These are phyloP conservation scores for Septoria petroselini DNA, from an alignment of 2,329 filamentous ascomycete species.

Conservation along the genomic window DNA sequence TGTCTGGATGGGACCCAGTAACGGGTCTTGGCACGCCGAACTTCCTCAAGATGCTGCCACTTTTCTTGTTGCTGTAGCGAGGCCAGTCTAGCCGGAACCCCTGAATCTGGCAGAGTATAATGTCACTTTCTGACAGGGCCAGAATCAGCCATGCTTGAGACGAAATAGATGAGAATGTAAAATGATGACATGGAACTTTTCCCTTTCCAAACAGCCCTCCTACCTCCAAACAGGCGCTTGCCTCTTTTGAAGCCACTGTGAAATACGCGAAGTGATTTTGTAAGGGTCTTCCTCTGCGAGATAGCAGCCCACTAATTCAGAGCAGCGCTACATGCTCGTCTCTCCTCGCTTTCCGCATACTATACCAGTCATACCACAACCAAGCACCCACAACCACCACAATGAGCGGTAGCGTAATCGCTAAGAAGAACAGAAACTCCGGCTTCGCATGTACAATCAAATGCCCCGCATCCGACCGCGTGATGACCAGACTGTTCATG, in stretches of 20 bases:
- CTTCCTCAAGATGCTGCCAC: conserved; percentile 32
- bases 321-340: neutral
- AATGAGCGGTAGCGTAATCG: conserved; percentile 14
- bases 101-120: too few species aligned
- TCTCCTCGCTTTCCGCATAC: neutral
- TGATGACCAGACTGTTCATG: conserved; percentile 6
- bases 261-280: too few species aligned
- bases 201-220: too few species aligned
- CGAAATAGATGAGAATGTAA: too few species aligned
- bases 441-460: conserved; percentile 5
- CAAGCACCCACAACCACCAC: conserved; percentile 11
- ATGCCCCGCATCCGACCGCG: neutral
- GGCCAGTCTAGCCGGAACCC: neutral
- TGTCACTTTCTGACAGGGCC: too few species aligned
- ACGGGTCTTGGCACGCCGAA: conserved; percentile 33
- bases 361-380: conserved; percentile 13
- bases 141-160: too few species aligned
- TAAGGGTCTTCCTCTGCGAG: too few species aligned
- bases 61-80: conserved; percentile 32
- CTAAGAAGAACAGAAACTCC: conserved; percentile 13
- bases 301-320: too few species aligned
- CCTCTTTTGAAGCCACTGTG: too few species aligned
- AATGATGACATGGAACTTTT: too few species aligned
- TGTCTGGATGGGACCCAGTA: conserved; percentile 35
- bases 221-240: too few species aligned